These are phyloP conservation scores for Linum usitatissimum DNA, from an alignment of 345 rosid species.

Conservation along the genomic window DNA sequence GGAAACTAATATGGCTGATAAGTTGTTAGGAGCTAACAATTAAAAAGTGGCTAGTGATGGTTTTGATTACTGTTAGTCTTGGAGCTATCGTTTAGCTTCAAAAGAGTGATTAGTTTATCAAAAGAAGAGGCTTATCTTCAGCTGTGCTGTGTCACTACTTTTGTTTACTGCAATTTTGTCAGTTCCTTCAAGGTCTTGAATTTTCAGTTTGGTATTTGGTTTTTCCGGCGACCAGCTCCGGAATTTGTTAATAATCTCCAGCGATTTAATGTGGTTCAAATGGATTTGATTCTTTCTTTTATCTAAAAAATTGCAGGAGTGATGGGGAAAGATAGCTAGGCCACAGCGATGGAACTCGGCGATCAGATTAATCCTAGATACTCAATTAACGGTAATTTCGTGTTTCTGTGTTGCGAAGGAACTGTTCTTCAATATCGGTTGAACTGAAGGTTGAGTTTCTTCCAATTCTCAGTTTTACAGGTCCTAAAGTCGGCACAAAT, in stretches of 20 bases:
- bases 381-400: slow-evolving; percentile 55
- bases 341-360: slow-evolving; percentile 67
- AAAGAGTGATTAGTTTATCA: not conserved
- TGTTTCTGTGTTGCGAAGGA: no score
- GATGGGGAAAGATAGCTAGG: slow-evolving; percentile 7
- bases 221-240: no score
- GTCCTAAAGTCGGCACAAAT: slow-evolving; percentile 82
- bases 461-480: slow-evolving; percentile 51
- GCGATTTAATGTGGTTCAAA: not conserved
- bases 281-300: not conserved
- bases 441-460: slow-evolving; percentile 1
- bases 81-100: not conserved
- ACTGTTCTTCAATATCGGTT: not conserved
- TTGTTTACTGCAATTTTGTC: no score
- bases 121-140: no score
- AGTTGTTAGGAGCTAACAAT: not conserved
- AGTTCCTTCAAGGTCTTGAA: no score
- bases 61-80: not conserved
- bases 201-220: no score
- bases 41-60: not conserved
- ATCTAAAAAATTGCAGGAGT: not conserved
- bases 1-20: no score
- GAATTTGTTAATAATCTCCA: not conserved
- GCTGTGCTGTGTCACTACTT: no score
- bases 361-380: slow-evolving; percentile 58